Conservation (phyloP, 306 rosid genomes). For the Vigna mungo region DNA sequence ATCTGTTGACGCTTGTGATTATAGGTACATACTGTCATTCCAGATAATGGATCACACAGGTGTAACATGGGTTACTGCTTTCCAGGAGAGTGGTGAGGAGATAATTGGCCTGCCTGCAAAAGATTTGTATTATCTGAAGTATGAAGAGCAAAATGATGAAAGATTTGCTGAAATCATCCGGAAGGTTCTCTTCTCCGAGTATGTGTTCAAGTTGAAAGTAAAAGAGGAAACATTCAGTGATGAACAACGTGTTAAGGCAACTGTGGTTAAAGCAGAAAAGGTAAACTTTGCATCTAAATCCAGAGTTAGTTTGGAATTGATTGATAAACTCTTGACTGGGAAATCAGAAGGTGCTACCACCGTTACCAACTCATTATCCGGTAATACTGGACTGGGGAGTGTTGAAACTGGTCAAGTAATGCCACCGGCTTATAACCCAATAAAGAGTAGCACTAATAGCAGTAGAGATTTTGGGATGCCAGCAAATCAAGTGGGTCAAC, state of each 20-base stretch:
- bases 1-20: conserved; percentile 71
- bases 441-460: conserved; percentile 41
- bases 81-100: conserved; percentile 94
- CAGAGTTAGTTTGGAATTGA: conserved; percentile 59
- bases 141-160: conserved; percentile 76
- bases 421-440: conserved; percentile 47
- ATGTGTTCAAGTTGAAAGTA: conserved; percentile 78
- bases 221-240: conserved; percentile 87
- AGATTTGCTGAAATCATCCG: conserved; percentile 66
- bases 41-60: conserved; percentile 92
- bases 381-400: conserved; percentile 44
- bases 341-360: conserved; percentile 41
- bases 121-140: conserved; percentile 64
- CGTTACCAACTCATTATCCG: conserved; percentile 46
- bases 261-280: conserved; percentile 79
- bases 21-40: conserved; percentile 79
- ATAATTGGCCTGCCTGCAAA: conserved; percentile 86
- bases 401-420: conserved; percentile 49
- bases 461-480: conserved; percentile 61
- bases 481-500: conserved; percentile 55
- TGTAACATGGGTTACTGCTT: conserved; percentile 84
- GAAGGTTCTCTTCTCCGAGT: conserved; percentile 68
- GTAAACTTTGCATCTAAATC: conserved; percentile 59
- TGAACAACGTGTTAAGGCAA: conserved; percentile 87
- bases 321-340: conserved; percentile 62